Base-by-base conservation (phyloP, 2,329 filamentous ascomycete species). In the Hymenoscyphus scutula region DNA sequence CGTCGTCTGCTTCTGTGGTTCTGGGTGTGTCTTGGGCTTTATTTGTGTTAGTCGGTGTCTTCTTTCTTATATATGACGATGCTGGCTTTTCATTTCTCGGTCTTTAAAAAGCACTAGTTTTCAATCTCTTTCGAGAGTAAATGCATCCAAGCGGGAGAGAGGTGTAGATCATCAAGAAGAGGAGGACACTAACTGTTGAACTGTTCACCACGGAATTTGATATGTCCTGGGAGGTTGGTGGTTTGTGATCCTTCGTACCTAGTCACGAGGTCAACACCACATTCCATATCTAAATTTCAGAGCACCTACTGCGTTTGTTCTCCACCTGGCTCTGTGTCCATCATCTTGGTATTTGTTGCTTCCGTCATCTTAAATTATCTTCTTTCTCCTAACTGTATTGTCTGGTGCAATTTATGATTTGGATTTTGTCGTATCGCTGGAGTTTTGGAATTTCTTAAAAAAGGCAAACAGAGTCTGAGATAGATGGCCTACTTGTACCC, bases 311-410 rank as follows among this genome's bases (percentile, higher is more conserved):
- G 85, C 4, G 81, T 82, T 62, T 79, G 79, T 73, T 88, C 84
- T 67, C 86, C 86, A 70, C 86, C 85, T 19, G 78, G 77, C 62
- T 81, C 81, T 32, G 82, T 86, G 68, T 85, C 80, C 79, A 88
- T 82, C 51, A 87, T 76, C 66, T 80, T 79, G 2, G 67, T 68
- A 38, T 67, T 64, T 13, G 60, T 62, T 23, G 62, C 60, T 62
- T 66, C 55, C 2, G 67, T 54, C 67, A 68, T 68, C 2, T 30
- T 59, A 15, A 3, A 5, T 38, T 58, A 1, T 2, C 11, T 56
- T 45, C n/a, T 29, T n/a, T 17, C 17, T 25, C 8, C 2, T 45
- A 29, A 3, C 7, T 23, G 23, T 23, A 3, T 25, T 5, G 2
- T 10, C 11, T 23, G 11, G 11, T 48, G 17, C n/a, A 6, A 23